phyloP scores from a whole-genome alignment of 2,329 filamentous ascomycete genomes.

The Diaporthe sp. region DNA sequence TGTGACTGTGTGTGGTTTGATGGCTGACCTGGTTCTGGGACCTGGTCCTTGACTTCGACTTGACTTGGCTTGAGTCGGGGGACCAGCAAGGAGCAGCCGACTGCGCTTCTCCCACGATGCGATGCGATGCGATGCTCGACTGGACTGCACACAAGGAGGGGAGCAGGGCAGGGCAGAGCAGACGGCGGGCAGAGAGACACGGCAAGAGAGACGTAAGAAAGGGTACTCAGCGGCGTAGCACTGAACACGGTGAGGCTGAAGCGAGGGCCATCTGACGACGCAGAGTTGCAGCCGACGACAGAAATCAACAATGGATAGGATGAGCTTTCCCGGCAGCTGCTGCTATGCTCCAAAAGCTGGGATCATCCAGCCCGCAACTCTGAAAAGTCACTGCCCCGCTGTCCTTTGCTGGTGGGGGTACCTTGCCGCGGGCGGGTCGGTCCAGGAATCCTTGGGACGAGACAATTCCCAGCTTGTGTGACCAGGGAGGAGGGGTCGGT shows the following conservation, averaged over 20 bases:
- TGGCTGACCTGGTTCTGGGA: conserved; percentile 2
- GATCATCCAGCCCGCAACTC: conserved; percentile 1
- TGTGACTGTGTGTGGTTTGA: neutral
- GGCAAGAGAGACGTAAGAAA: too few relatives aligned
- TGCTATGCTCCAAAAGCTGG: conserved; percentile 5
- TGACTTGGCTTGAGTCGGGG: neutral
- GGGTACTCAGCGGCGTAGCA: conserved; percentile 10
- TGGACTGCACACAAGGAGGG: neutral
- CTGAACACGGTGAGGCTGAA: conserved; percentile 27
- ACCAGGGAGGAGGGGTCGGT: neutral
- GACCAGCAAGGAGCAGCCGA: neutral
- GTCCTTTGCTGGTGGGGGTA: neutral
- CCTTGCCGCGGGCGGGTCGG: neutral
- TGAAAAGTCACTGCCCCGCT: conserved; percentile 25
- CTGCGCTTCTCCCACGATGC: neutral
- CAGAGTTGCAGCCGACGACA: conserved; percentile 17
- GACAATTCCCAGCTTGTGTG: neutral
- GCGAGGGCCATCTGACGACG: conserved; percentile 28
- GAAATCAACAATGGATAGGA: conserved; percentile 17
- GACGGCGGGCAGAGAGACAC: neutral
- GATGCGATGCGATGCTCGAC: too few relatives aligned
- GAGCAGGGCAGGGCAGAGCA: neutral
- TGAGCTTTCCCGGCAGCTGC: conserved; percentile 14
- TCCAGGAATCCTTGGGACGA: neutral
- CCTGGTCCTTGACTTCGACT: too few relatives aligned